Evolutionary conservation across 2,329 filamentous ascomycete genomes (phyloP).

Genomic region (Penicillium sp.): DNA sequence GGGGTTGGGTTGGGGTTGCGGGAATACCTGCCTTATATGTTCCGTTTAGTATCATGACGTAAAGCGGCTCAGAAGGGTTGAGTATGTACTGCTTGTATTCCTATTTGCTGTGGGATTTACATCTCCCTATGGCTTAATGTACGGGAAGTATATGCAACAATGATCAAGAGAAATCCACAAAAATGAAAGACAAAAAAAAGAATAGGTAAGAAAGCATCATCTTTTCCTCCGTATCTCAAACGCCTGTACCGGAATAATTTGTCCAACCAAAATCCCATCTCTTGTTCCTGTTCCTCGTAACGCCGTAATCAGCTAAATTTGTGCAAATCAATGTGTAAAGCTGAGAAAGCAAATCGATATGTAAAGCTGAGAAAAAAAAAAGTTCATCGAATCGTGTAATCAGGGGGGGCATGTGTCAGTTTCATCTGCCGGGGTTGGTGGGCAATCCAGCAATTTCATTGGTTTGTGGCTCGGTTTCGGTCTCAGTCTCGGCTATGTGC

Average conservation of each 20-base stretch:
- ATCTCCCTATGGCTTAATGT: slow-evolving; percentile 10
- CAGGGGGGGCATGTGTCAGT: not conserved
- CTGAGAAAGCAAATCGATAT: too few relatives aligned
- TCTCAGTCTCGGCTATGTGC: not conserved
- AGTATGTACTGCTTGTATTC: not conserved
- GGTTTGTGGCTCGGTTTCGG: not conserved
- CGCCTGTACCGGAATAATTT: slow-evolving; percentile 5
- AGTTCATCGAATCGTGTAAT: not conserved
- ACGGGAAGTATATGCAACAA: slow-evolving; percentile 15
- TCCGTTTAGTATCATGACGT: not conserved
- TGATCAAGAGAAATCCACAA: not conserved
- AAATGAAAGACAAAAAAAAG: not conserved
- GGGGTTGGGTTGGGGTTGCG: not conserved
- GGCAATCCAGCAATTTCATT: not conserved
- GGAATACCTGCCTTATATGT: not conserved
- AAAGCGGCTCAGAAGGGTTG: too few relatives aligned
- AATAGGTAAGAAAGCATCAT: slow-evolving; percentile 1
- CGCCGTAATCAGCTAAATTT: not conserved
- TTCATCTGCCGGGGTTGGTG: not conserved
- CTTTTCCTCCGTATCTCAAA: slow-evolving; percentile 11
- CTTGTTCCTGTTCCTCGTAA: not conserved
- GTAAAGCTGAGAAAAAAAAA: not conserved
- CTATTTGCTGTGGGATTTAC: slow-evolving; percentile 4
- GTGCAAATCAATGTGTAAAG: not conserved
- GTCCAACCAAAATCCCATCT: not conserved